phyloP scores from a whole-genome alignment of 176 grass and related monocot genomes.

The Coix lacrymajobi region DNA sequence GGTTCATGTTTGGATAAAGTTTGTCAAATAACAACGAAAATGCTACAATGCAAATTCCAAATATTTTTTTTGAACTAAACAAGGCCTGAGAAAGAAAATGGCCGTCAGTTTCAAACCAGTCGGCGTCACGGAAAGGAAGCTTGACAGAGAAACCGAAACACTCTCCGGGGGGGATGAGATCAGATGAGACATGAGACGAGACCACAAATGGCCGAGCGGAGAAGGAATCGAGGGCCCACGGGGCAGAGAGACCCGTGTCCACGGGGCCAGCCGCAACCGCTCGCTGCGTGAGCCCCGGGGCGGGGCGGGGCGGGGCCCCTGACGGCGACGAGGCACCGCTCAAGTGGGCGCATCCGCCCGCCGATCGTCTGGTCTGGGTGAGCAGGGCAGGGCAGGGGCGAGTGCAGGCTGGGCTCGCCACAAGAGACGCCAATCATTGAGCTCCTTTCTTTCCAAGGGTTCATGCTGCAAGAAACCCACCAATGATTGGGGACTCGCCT shows the following conservation, averaged over 20 bases:
- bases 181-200: neutral
- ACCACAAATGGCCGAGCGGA: neutral
- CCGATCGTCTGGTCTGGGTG: conserved; percentile 13
- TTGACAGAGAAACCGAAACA: conserved; percentile 23
- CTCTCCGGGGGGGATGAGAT: neutral
- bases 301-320: conserved; percentile 20
- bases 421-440: conserved; percentile 39
- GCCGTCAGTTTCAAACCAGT: conserved; percentile 26
- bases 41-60: too few species aligned
- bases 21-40: too few species aligned
- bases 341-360: conserved; percentile 1
- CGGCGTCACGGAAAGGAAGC: conserved; percentile 31
- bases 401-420: conserved; percentile 5
- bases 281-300: conserved; percentile 7
- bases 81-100: neutral
- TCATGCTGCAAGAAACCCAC: conserved; percentile 24
- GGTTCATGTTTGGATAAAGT: too few species aligned
- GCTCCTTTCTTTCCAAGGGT: neutral
- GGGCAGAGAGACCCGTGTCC: neutral
- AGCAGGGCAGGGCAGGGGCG: neutral
- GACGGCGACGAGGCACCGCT: conserved; percentile 42
- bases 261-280: conserved; percentile 21
- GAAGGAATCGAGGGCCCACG: neutral
- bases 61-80: too few species aligned
- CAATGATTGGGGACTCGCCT: conserved; percentile 30